Evolutionary conservation across 1,284 basidiomycete species (phyloP).

Genomic region (Laetiporus sulphureus): DNA sequence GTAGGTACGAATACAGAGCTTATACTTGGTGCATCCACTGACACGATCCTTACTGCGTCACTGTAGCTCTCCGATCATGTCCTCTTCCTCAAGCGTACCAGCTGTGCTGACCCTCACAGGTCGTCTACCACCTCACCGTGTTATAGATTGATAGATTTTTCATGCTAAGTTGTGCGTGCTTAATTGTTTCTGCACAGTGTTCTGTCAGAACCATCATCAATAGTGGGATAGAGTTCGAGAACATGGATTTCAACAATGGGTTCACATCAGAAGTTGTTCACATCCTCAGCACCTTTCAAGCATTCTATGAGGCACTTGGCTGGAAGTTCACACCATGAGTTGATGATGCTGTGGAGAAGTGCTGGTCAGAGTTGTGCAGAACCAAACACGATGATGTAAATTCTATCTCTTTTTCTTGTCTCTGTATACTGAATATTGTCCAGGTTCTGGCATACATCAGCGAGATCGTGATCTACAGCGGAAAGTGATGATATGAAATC

Average conservation of each 20-base stretch:
- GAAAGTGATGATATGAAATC: slow-evolving; percentile 67
- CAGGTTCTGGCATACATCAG: slow-evolving; percentile 70
- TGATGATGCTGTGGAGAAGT: slow-evolving; percentile 57
- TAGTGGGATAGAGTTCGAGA: slow-evolving; percentile 53
- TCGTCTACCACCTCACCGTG: too few species aligned
- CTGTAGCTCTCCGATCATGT: too few species aligned
- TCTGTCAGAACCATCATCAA: too few species aligned
- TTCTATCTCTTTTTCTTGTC: slow-evolving; percentile 4
- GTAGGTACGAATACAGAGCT: too few species aligned
- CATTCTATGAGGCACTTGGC: slow-evolving; percentile 66
- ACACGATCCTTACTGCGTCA: too few species aligned
- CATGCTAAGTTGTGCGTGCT: too few species aligned
- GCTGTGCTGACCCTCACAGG: too few species aligned
- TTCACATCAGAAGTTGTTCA: slow-evolving; percentile 70
- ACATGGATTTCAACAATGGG: slow-evolving; percentile 68
- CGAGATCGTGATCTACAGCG: slow-evolving; percentile 67
- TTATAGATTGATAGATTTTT: too few species aligned
- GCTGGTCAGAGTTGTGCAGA: slow-evolving; percentile 59
- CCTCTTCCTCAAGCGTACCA: too few species aligned
- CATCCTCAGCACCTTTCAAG: slow-evolving; percentile 51
- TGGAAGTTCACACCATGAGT: slow-evolving; percentile 80
- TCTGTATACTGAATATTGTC: background rate
- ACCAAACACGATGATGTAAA: slow-evolving; percentile 78
- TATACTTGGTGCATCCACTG: too few species aligned
- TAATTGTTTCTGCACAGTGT: too few species aligned